Conservation (phyloP, 2,329 filamentous ascomycete genomes). For the Monilinia aucupariae region DNA sequence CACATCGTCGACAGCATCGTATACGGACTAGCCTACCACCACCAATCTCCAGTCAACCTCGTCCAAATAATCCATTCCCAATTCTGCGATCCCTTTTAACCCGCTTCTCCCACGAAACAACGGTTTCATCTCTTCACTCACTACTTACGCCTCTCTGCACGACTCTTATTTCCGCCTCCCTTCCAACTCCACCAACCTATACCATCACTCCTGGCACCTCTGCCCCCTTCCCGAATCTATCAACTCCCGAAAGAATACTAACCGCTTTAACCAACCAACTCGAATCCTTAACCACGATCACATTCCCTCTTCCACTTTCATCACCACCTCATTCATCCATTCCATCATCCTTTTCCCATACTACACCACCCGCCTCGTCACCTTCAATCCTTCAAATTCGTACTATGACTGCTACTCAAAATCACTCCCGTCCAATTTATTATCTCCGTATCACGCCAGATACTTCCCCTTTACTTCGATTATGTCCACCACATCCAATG, state of each 20-base stretch:
- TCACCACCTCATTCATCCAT: constrained; percentile 5
- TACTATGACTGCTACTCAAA: constrained; percentile 31
- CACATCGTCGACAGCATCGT: constrained; percentile 70
- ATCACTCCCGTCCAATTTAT: background rate
- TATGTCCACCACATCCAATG: constrained; percentile 5
- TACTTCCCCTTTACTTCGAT: constrained; percentile 8
- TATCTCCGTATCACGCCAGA: constrained; percentile 1
- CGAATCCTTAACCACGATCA: constrained; percentile 39
- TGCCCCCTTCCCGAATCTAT: constrained; percentile 22
- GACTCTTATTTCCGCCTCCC: constrained; percentile 25
- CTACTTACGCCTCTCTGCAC: constrained; percentile 26
- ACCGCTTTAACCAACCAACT: constrained; percentile 40
- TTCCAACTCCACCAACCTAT: constrained; percentile 29
- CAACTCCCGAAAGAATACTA: constrained; percentile 38
- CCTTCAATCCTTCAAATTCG: constrained; percentile 12
- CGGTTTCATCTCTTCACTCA: constrained; percentile 22
- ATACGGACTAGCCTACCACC: constrained; percentile 60
- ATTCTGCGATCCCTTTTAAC: constrained; percentile 52
- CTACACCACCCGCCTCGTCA: background rate
- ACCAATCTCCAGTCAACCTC: constrained; percentile 45
- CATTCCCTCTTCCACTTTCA: constrained; percentile 32
- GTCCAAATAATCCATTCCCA: constrained; percentile 46
- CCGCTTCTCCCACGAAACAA: constrained; percentile 30
- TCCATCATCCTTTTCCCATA: constrained; percentile 1
- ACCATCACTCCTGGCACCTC: constrained; percentile 25